A percentile compares a stretch with the other conserved stretches of the same genome.
Conservation (phyloP, 2,329 filamentous ascomycete species). For the Teratosphaeria zuluensis region DNA sequence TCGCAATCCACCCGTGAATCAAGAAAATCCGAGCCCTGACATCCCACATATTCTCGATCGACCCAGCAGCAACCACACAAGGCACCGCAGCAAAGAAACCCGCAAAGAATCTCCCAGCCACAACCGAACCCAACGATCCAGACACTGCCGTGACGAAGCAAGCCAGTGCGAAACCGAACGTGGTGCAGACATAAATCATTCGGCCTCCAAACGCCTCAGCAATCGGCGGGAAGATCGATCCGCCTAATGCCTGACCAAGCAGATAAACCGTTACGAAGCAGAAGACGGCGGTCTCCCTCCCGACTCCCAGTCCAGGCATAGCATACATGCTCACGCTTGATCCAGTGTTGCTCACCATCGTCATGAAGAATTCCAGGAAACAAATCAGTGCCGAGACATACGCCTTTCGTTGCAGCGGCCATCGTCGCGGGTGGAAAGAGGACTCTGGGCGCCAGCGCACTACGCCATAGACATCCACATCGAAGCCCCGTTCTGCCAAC, state of each 20-base stretch:
- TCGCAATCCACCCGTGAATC: slow-evolving; percentile 1
- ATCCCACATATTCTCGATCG: slow-evolving; percentile 39
- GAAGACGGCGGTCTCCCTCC: slow-evolving; percentile 2
- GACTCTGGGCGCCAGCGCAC: slow-evolving; percentile 10
- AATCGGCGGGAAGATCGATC: slow-evolving; percentile 30
- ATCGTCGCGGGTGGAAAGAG: slow-evolving; percentile 7
- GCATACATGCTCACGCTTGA: slow-evolving; percentile 3
- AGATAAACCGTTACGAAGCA: slow-evolving; percentile 19
- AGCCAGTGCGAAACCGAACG: slow-evolving; percentile 24
- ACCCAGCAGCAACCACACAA: background rate
- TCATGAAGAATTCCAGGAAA: slow-evolving; percentile 14
- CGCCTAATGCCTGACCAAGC: slow-evolving; percentile 30
- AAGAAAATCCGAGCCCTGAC: slow-evolving; percentile 37
- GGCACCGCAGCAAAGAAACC: slow-evolving; percentile 1
- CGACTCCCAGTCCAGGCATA: slow-evolving; percentile 1
- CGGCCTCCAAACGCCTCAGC: slow-evolving; percentile 31
- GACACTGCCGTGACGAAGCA: slow-evolving; percentile 29
- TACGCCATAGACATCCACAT: slow-evolving; percentile 8
- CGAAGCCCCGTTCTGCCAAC: slow-evolving; percentile 8
- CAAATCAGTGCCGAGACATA: slow-evolving; percentile 14
- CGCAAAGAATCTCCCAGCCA: background rate
- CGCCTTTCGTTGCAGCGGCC: slow-evolving; percentile 8
- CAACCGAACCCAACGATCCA: background rate
- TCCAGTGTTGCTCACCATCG: slow-evolving; percentile 10
- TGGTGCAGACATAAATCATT: slow-evolving; percentile 27